Evolutionary conservation across 78 protist genomes (phyloP).

Genomic region (Dictyostelium capitatum): DNA sequence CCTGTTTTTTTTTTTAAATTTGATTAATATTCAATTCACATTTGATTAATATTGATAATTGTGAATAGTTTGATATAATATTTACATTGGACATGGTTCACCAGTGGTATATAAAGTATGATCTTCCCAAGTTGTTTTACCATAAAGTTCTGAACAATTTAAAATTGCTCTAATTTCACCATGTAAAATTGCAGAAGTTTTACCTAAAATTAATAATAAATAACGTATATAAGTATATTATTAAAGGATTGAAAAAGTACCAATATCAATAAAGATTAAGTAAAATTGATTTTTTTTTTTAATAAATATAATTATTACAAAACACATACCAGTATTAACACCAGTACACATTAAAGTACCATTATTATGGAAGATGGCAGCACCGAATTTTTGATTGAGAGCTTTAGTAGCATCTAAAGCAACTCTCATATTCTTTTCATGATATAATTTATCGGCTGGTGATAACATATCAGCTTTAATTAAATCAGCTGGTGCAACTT

Average conservation of each 20-base stretch:
- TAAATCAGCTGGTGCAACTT: conserved; percentile 29
- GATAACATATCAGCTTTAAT: conserved; percentile 15
- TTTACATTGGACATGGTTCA: conserved; percentile 61
- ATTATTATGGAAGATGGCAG: conserved; percentile 7
- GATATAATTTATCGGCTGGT: conserved; percentile 11
- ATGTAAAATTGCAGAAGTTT: background rate
- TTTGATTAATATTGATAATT: no score
- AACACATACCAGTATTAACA: background rate
- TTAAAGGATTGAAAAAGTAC: no score
- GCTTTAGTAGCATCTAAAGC: conserved; percentile 35
- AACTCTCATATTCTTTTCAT: conserved; percentile 46
- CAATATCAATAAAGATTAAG: no score
- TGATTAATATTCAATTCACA: no score
- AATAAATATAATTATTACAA: no score
- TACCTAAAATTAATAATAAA: no score
- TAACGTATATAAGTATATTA: no score
- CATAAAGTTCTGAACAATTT: conserved; percentile 18
- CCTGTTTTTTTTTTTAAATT: background rate
- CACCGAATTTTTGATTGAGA: conserved; percentile 22
- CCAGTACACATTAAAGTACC: conserved; percentile 41
- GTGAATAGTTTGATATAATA: no score
- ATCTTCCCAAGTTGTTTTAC: conserved; percentile 36
- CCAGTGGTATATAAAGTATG: conserved; percentile 51
- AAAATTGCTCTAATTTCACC: conserved; percentile 59
- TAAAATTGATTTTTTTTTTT: no score